These are phyloP conservation scores for Trichoderma aggressivum DNA, from an alignment of 2,329 filamentous ascomycete genomes.

Conservation along the genomic window DNA sequence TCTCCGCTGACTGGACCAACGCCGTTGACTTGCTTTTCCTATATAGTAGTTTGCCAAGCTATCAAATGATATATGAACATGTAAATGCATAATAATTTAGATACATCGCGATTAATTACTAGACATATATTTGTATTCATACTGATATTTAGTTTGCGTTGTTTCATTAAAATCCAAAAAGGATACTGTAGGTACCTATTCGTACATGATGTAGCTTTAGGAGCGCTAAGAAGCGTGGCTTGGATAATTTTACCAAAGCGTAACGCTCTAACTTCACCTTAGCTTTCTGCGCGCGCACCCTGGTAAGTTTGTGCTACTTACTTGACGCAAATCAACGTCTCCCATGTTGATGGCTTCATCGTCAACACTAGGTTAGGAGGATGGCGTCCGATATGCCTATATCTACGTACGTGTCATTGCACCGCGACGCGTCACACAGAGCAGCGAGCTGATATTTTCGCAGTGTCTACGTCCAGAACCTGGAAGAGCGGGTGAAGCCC, in stretches of 20 bases:
- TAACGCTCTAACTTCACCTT: not conserved
- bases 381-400: slow-evolving; percentile 39
- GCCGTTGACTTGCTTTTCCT: not conserved
- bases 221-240: not conserved
- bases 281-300: not conserved
- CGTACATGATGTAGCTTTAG: not conserved
- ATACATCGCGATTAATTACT: not conserved
- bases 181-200: too few relatives aligned
- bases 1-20: not conserved
- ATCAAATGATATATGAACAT: not conserved
- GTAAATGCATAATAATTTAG: not conserved
- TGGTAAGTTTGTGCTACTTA: not conserved
- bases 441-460: slow-evolving; percentile 34
- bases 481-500: slow-evolving; percentile 88
- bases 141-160: not conserved
- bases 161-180: not conserved
- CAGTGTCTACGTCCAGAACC: slow-evolving; percentile 72
- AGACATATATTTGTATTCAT: not conserved
- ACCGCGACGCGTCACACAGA: slow-evolving; percentile 56
- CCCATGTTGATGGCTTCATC: not conserved
- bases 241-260: not conserved
- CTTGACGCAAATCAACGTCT: not conserved
- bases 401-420: slow-evolving; percentile 72
- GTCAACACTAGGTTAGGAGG: not conserved
- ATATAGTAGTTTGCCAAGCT: too few relatives aligned